These are phyloP conservation scores for Eurotiales sp. DNA, from an alignment of 2,329 filamentous ascomycete genomes.

Conservation along the genomic window DNA sequence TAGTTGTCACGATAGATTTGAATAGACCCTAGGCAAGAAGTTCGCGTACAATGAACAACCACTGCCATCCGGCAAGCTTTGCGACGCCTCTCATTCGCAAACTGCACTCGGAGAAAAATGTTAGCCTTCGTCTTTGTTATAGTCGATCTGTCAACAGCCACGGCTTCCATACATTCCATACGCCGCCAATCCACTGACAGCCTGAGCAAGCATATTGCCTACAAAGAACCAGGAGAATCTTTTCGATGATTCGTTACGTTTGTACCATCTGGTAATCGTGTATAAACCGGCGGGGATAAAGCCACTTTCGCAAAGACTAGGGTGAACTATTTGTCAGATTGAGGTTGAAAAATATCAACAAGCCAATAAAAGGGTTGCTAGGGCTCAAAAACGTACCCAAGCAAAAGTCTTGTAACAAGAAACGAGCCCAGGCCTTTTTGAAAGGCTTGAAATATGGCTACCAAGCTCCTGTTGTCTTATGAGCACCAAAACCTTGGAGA, in stretches of 20 bases:
- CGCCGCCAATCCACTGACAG: slow-evolving; percentile 25
- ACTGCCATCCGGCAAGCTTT: slow-evolving; percentile 50
- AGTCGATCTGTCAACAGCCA: too few relatives aligned
- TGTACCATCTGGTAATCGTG: slow-evolving; percentile 52
- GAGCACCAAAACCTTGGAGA: neutral
- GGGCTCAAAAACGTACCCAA: slow-evolving; percentile 28
- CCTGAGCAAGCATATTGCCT: slow-evolving; percentile 47
- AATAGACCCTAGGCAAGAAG: slow-evolving; percentile 47
- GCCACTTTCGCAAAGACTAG: slow-evolving; percentile 44
- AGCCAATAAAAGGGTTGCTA: neutral
- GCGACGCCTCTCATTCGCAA: slow-evolving; percentile 49
- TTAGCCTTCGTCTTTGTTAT: neutral
- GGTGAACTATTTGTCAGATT: neutral
- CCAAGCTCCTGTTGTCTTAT: slow-evolving; percentile 31
- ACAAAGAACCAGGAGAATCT: slow-evolving; percentile 52
- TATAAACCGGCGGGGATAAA: slow-evolving; percentile 51
- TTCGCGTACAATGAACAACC: slow-evolving; percentile 48
- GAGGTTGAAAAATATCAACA: neutral
- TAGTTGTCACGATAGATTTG: slow-evolving; percentile 26
- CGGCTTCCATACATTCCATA: slow-evolving; percentile 21
- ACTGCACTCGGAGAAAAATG: slow-evolving; percentile 31
- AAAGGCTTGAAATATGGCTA: slow-evolving; percentile 50
- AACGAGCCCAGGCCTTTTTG: slow-evolving; percentile 42
- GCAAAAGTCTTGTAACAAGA: slow-evolving; percentile 45
- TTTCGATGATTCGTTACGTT: slow-evolving; percentile 45